Conservation (phyloP, 116 monocot genomes). For the Zostera marina region DNA sequence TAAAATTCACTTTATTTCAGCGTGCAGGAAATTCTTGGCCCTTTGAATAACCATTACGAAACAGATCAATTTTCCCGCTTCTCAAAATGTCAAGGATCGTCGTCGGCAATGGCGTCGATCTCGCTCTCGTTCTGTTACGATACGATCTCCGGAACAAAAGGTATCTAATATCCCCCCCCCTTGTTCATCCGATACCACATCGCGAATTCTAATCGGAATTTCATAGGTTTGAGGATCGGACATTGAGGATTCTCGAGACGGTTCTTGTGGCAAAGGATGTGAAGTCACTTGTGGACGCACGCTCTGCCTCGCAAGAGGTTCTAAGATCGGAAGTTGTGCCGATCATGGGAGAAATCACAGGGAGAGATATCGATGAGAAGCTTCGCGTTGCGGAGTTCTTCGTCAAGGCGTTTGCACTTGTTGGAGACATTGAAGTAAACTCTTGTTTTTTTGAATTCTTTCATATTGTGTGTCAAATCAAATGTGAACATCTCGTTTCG, state of each 20-base stretch:
- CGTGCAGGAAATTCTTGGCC: no score
- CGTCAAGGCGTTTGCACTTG: constrained; percentile 55
- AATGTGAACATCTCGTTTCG: no score
- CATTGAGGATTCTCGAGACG: background rate
- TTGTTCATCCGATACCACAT: background rate
- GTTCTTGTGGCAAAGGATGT: constrained; percentile 39
- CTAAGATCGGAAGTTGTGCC: constrained; percentile 28
- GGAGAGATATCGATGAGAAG: constrained; percentile 24
- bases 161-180: background rate
- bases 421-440: constrained; percentile 53
- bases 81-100: background rate
- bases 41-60: background rate
- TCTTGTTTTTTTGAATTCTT: background rate
- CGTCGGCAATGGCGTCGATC: background rate
- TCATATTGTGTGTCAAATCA: no score
- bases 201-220: background rate
- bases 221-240: background rate
- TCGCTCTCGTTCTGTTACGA: background rate
- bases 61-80: background rate
- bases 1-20: no score
- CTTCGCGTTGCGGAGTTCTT: constrained; percentile 54
- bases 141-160: background rate
- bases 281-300: constrained; percentile 21
- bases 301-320: constrained; percentile 31
- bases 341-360: constrained; percentile 25